phyloP scores from a whole-genome alignment of 306 rosid genomes.

The Casuarina equisetifolia region DNA sequence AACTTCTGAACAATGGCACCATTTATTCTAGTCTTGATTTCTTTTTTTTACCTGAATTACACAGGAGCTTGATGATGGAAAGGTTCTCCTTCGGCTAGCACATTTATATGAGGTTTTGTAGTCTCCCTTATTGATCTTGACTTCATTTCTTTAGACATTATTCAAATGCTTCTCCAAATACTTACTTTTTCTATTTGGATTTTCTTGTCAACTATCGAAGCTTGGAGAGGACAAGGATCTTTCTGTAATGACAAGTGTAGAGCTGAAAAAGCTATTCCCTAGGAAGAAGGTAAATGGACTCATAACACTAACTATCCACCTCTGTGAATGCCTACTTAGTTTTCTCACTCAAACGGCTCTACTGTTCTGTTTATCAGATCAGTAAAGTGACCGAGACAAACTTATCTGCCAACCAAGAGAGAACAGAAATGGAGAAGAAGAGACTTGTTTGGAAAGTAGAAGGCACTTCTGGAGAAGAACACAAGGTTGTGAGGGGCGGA shows the following conservation, averaged over 20 bases:
- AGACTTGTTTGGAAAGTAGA: constrained; percentile 78
- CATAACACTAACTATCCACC: constrained; percentile 2
- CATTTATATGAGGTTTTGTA: constrained; percentile 66
- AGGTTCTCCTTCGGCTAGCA: constrained; percentile 73
- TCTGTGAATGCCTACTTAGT: neutral
- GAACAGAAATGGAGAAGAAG: constrained; percentile 79
- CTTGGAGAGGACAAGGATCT: constrained; percentile 77
- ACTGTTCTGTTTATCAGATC: constrained; percentile 43
- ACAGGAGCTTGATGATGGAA: constrained; percentile 64
- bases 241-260: constrained; percentile 62
- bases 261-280: constrained; percentile 70
- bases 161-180: constrained; percentile 5
- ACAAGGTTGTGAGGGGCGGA: constrained; percentile 64
- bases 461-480: constrained; percentile 37
- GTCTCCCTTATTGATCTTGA: constrained; percentile 6
- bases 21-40: neutral
- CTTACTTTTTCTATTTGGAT: constrained; percentile 21
- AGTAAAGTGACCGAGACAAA: constrained; percentile 52
- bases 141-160: constrained; percentile 9
- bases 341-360: neutral
- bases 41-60: constrained; percentile 23
- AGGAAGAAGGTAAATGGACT: constrained; percentile 54
- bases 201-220: constrained; percentile 40
- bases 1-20: too few relatives aligned
- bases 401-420: constrained; percentile 82